These are phyloP conservation scores for Ceratocystis eucalypticola DNA, from an alignment of 2,329 filamentous ascomycete genomes.

Conservation along the genomic window DNA sequence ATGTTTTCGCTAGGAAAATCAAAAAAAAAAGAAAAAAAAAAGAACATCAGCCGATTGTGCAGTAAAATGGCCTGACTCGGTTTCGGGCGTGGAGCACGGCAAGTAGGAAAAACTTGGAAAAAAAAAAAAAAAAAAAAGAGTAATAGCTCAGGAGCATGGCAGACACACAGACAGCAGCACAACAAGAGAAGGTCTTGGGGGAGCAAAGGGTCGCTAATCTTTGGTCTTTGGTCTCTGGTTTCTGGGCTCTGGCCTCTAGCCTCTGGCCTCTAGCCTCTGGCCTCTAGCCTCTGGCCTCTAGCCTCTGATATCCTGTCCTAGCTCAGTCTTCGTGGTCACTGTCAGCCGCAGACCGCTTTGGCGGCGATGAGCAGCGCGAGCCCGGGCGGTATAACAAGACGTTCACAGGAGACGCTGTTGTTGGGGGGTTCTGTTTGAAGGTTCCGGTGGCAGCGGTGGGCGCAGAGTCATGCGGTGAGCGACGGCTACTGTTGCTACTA, in stretches of 20 bases:
- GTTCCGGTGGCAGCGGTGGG: not conserved
- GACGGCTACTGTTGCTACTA: slow-evolving; percentile 7
- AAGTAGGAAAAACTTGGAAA: not conserved
- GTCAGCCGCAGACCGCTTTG: slow-evolving; percentile 18
- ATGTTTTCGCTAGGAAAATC: not conserved
- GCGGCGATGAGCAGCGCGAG: slow-evolving; percentile 27
- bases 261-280: not conserved
- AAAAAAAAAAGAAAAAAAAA: slow-evolving; percentile 1
- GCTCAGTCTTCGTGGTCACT: slow-evolving; percentile 19
- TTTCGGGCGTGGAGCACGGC: not conserved
- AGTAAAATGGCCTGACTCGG: not conserved
- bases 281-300: not conserved
- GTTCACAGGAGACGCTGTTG: not conserved
- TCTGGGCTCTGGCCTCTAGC: not conserved
- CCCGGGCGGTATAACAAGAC: slow-evolving; percentile 20
- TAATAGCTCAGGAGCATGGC: not conserved
- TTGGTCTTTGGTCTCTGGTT: too few relatives aligned
- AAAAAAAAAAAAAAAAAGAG: not conserved
- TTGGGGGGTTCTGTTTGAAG: not conserved
- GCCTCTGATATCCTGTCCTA: slow-evolving; percentile 20
- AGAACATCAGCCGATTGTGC: not conserved
- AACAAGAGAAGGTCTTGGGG: not conserved
- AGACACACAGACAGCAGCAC: not conserved
- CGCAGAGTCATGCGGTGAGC: not conserved
- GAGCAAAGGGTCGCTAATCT: too few relatives aligned